Evolutionary conservation across 805 yeast genomes (phyloP), one percentile per base, ranked within the genome.

Genomic region (Millerozyma acaciae): DNA sequence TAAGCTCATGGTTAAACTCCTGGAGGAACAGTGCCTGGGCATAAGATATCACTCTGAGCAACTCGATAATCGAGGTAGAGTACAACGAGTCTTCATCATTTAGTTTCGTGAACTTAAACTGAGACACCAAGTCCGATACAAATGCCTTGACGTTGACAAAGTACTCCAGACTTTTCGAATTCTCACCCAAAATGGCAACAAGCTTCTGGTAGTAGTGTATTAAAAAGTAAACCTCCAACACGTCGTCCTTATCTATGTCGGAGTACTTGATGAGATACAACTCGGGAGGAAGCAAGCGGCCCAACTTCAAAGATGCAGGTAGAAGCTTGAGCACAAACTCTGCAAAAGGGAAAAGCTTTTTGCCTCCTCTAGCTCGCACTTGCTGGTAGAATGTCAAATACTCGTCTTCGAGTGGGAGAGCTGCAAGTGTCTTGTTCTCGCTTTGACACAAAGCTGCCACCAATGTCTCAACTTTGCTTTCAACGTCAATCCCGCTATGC

Each of bases 131-230:
- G 13, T 28, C 32, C 12, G 15, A 13, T 14, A 28, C 19, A 8
- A 13, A 18, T 12, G 17, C 9, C 13, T 24, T 28, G 6, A 44
- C 23, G 6, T 17, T 15, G 10, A 32, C 34, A 17, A 44, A 28
- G 6, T 38, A 26, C 3, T 18, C 10, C 12, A 10, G 18, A 13
- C 23, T 12, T 2, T 28, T 22, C 7, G 18, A 23, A 14, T 26
- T 16, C 8, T n/a, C n/a, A n/a, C 28, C 14, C 8, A 32, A 12
- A 15, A 35, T 35, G 5, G 36, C 36, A 10, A 58, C 33, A 7
- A 55, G 30, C 17, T 45, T 48, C 16, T 32, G 39, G 34, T 56
- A 59, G 41, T 51, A 61, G 16, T 50, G 50, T 8, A 58, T 39
- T 8, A 51, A 33, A 22, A 55, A 37, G 6, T 52, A 42, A n/a